Evolutionary conservation across 305 asterid species (phyloP), one percentile per base, ranked within the genome.

Genomic region (Rubia balearica): DNA sequence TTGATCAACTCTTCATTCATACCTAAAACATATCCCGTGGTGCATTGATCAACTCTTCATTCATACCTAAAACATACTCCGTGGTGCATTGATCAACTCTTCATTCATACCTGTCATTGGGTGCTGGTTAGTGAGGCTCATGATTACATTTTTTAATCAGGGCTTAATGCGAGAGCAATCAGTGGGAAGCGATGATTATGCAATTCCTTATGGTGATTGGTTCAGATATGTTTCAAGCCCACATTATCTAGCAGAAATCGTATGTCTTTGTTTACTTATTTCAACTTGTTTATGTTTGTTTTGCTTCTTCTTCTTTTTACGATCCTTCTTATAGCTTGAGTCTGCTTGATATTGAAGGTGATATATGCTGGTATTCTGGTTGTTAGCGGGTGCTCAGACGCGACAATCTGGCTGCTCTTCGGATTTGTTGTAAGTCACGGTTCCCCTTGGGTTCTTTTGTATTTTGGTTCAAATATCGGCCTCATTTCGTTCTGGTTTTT

Each of bases 221-320:
- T 93, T 93, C 75, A 80, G 84, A 71, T 85, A 85, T 83, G 97
- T 90, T 71, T 93, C 98, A 5, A 86, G 89, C 66, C 96, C 97
- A 14, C 97, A 93, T 78, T 93, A 88, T 80, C 86, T 93, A 75
- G 92, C 96, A 70, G 98, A 89, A 83, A 85, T 89, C 43, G 97
- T 90, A 83, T 71, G 85, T 72, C 53, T 41, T 65, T 71, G 45
- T 71, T 41, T 51, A 51, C 57, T 51, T 51, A 51, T 48, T 46
- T 48, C 53, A 51, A 16, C 6, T 16, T 1, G 57, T 51, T 51
- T 51, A 5, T 51, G 57, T 5, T 51, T 16, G 21, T 51, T 48
- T 6, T 48, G 53, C 51, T 46, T 17, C n/a, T 48, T 16, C n/a
- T 12, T 33, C 27, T 24, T n/a, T 56, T 56, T 56, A 56, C 33